phyloP scores from a whole-genome alignment of 2,329 filamentous ascomycete genomes.

The Rhynchosporium graminicola region DNA sequence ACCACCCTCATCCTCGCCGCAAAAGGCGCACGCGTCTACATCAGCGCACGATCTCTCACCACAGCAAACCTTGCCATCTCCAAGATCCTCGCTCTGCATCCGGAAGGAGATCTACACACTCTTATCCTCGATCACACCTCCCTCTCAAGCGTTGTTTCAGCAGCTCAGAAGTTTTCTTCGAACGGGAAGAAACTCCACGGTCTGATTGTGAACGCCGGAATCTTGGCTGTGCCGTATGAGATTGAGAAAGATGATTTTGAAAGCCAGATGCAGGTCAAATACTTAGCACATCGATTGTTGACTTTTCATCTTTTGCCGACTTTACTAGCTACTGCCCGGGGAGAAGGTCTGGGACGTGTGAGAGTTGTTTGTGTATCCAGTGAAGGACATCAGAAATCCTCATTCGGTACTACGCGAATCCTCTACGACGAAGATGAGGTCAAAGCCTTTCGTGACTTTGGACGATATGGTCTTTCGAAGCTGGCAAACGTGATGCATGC shows the following conservation, averaged over 20 bases:
- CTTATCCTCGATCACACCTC: conserved; percentile 34
- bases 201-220: conserved; percentile 49
- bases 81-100: conserved; percentile 41
- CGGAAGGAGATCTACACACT: conserved; percentile 48
- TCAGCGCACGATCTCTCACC: conserved; percentile 47
- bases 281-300: conserved; percentile 41
- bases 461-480: conserved; percentile 28
- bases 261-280: conserved; percentile 41
- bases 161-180: conserved; percentile 37
- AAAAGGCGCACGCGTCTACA: conserved; percentile 51
- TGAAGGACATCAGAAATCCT: conserved; percentile 23
- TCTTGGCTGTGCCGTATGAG: conserved; percentile 44
- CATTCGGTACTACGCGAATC: conserved; percentile 21
- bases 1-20: conserved; percentile 51
- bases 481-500: conserved; percentile 30
- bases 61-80: conserved; percentile 44
- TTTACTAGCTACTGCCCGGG: conserved; percentile 23
- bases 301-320: conserved; percentile 24
- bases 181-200: conserved; percentile 43
- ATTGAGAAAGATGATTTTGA: conserved; percentile 41
- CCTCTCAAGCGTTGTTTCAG: conserved; percentile 36
- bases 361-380: conserved; percentile 26
- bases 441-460: conserved; percentile 8
- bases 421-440: conserved; percentile 20
- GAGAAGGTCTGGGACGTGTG: conserved; percentile 21